phyloP scores from a whole-genome alignment of 352 stramenopile species.

The Blastocystis sp. region DNA sequence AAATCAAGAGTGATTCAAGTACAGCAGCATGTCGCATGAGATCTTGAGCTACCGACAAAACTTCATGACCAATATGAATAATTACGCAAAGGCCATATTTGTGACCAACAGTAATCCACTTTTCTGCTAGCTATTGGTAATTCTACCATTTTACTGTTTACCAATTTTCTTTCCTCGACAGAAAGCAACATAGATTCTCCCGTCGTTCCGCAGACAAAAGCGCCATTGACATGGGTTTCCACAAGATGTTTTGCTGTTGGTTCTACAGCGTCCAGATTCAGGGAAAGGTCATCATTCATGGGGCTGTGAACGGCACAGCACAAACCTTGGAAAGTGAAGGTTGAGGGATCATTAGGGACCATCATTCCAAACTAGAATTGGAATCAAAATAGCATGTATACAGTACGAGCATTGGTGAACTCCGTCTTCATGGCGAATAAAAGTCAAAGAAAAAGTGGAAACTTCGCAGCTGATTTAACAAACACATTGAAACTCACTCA shows the following conservation, averaged over 20 bases:
- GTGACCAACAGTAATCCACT: slow-evolving; percentile 58
- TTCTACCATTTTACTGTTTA: background rate
- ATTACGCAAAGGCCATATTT: slow-evolving; percentile 61
- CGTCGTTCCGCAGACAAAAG: slow-evolving; percentile 55
- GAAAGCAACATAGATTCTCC: slow-evolving; percentile 55
- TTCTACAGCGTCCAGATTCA: slow-evolving; percentile 54
- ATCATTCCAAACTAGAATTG: slow-evolving; percentile 34
- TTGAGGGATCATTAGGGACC: slow-evolving; percentile 42
- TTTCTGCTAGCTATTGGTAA: slow-evolving; percentile 37
- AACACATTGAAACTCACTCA: background rate
- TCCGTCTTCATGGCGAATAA: slow-evolving; percentile 52
- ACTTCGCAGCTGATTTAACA: slow-evolving; percentile 1
- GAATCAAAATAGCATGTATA: background rate
- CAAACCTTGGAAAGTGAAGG: slow-evolving; percentile 45
- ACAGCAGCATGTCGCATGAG: slow-evolving; percentile 15
- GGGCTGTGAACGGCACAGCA: slow-evolving; percentile 58
- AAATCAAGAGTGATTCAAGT: slow-evolving; percentile 70
- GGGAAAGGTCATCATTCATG: slow-evolving; percentile 53
- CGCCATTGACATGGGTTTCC: slow-evolving; percentile 30
- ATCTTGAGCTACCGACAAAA: slow-evolving; percentile 34
- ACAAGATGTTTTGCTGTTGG: slow-evolving; percentile 48
- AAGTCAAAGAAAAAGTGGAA: background rate
- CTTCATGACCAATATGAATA: slow-evolving; percentile 60
- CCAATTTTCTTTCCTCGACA: slow-evolving; percentile 29
- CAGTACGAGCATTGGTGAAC: slow-evolving; percentile 55